These are phyloP conservation scores for Arachnopeziza araneosa DNA, from an alignment of 2,329 filamentous ascomycete species.

Conservation along the genomic window DNA sequence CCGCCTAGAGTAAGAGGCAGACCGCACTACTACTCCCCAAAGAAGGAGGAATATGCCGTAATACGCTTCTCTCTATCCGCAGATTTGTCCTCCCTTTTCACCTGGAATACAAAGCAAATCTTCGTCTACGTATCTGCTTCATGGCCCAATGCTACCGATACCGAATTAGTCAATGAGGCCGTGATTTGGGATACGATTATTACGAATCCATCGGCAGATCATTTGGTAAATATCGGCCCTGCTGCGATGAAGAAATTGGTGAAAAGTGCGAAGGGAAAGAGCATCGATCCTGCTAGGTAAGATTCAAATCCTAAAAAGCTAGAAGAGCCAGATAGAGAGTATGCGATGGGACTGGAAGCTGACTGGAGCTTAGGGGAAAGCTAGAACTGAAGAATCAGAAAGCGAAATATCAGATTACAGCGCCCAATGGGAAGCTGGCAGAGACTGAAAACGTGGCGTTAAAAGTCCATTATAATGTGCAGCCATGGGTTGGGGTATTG, in stretches of 20 bases:
- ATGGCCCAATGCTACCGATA: conserved; percentile 42
- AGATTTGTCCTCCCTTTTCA: conserved; percentile 88
- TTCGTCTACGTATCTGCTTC: conserved; percentile 93
- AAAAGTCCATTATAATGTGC: conserved; percentile 89
- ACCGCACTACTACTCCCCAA: conserved; percentile 90
- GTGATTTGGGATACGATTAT: conserved; percentile 98
- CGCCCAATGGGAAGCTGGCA: conserved; percentile 74
- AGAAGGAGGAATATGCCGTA: conserved; percentile 93
- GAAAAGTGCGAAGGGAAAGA: conserved; percentile 54
- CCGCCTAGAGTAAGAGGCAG: conserved; percentile 69
- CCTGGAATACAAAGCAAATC: conserved; percentile 98
- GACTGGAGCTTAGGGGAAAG: conserved; percentile 50
- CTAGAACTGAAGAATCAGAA: conserved; percentile 77
- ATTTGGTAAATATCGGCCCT: conserved; percentile 56
- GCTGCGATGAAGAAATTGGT: conserved; percentile 56
- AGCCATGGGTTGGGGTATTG: conserved; percentile 89
- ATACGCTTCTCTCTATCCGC: conserved; percentile 90
- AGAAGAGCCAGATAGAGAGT: conserved; percentile 1
- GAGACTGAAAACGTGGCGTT: conserved; percentile 69
- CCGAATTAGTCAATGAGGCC: conserved; percentile 53
- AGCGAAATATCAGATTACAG: conserved; percentile 96
- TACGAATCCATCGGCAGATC: conserved; percentile 61
- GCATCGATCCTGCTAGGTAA: conserved; percentile 41
- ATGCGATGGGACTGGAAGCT: not conserved
- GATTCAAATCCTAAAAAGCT: conserved; percentile 1